Evolutionary conservation across 2,329 filamentous ascomycete species (phyloP), one percentile per base, ranked within the genome.

Genomic region (Colletotrichum sp.): DNA sequence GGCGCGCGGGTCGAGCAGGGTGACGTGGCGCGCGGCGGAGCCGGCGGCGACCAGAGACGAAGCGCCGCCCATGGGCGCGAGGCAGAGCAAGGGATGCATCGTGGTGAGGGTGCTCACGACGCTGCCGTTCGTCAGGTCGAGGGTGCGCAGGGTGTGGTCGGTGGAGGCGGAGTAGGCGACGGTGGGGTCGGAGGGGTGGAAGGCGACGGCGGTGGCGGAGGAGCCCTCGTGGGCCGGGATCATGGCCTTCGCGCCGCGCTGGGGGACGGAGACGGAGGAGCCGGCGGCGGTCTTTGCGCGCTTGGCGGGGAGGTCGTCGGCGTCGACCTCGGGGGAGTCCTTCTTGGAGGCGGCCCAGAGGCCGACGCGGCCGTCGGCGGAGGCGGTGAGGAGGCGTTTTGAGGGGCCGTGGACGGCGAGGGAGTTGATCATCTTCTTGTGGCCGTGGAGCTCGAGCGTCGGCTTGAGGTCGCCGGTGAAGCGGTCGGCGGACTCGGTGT

Each of bases 81-180:
- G 89, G 34, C 93, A 96, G 76, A 98, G 91, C 9, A 99, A 90
- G 1, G 96, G 92, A 84, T 98, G 95, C 72, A 95, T 92, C 1
- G 96, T 97, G 2, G 95, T 94, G 72, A 97, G 90, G 6, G 95
- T 95, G 82, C 95, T 95, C 57, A 99, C 95, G 75, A 95, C 91
- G 32, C 89, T 88, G 71, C 92, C 89, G 2, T 96, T 98, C 0
- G 96, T 93, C 63, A 99, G 90, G 87, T 99, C 97, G 87, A 98
- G 94, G 0, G 97, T 99, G 78, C 94, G 93, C 79, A 99, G 88
- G 2, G 95, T 95, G 88, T 98, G 96, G 87, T 99, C 98, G 87
- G 95, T 94, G 21, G 96, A 98, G 26, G 93, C 92, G 2, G 95
- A 96, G 88, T 99, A 99, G 63, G 95, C 96, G 55, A 98, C 95